A percentile compares a stretch with the other conserved stretches of the same genome.
Conservation (phyloP, 78 protist species). For the Goniomonas avonlea region DNA sequence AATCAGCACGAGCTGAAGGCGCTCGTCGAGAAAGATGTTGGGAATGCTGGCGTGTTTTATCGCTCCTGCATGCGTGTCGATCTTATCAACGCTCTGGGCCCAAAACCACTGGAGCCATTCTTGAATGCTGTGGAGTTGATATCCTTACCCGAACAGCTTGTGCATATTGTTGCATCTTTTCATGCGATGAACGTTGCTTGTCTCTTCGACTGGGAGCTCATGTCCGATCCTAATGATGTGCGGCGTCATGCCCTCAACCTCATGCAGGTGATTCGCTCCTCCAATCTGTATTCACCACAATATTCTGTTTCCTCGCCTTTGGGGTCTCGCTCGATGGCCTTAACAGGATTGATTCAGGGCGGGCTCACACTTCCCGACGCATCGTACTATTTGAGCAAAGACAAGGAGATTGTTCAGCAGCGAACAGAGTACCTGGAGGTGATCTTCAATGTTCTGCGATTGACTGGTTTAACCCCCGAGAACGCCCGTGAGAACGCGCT, state of each 20-base stretch:
- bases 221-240: too few relatives aligned
- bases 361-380: conserved; percentile 18
- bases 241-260: conserved; percentile 19
- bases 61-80: conserved; percentile 20
- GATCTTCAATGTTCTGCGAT: conserved; percentile 1
- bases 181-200: too few relatives aligned
- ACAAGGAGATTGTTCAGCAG: neutral
- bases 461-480: neutral
- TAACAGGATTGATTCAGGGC: too few relatives aligned
- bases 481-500: neutral
- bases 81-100: neutral
- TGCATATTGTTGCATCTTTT: too few relatives aligned
- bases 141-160: too few relatives aligned
- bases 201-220: too few relatives aligned
- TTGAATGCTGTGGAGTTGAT: neutral
- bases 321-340: too few relatives aligned
- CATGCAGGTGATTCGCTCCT: neutral
- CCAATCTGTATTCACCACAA: neutral
- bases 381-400: neutral
- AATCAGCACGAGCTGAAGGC: too few relatives aligned
- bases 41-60: neutral
- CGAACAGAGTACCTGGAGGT: neutral
- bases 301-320: too few relatives aligned
- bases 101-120: conserved; percentile 1
- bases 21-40: neutral